phyloP scores from a whole-genome alignment of 2,329 filamentous ascomycete species.

The Aotearoamyces nothofagi region DNA sequence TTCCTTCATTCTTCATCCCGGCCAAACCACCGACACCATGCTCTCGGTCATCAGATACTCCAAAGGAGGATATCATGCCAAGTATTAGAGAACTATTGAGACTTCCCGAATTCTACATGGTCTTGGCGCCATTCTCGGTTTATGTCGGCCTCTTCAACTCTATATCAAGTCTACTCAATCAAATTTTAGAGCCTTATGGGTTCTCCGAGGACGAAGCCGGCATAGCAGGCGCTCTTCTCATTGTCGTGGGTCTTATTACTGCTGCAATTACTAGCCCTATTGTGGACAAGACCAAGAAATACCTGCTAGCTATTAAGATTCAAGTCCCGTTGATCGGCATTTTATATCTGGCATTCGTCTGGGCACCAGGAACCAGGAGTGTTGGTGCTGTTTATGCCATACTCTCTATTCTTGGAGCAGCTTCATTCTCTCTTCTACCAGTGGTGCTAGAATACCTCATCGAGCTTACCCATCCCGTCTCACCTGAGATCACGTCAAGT shows the following conservation, averaged over 20 bases:
- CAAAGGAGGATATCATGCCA: constrained; percentile 34
- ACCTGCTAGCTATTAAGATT: constrained; percentile 56
- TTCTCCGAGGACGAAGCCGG: constrained; percentile 75
- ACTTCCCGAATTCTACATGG: constrained; percentile 62
- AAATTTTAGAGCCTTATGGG: constrained; percentile 75
- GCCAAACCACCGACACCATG: constrained; percentile 62
- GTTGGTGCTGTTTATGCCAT: constrained; percentile 61
- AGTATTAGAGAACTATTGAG: constrained; percentile 37
- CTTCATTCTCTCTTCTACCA: constrained; percentile 68
- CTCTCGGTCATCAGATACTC: constrained; percentile 41
- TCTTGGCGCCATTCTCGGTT: constrained; percentile 65
- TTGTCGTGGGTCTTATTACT: constrained; percentile 69
- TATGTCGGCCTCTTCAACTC: constrained; percentile 94
- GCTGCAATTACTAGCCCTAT: constrained; percentile 68
- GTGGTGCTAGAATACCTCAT: constrained; percentile 76
- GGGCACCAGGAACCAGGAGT: constrained; percentile 46
- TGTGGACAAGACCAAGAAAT: constrained; percentile 72
- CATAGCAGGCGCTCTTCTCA: constrained; percentile 78
- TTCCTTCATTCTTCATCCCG: constrained; percentile 75
- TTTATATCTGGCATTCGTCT: constrained; percentile 67
- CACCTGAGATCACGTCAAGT: constrained; percentile 71
- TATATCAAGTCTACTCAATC: constrained; percentile 74
- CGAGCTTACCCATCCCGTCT: constrained; percentile 75
- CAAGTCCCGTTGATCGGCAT: constrained; percentile 59
- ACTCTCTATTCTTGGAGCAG: constrained; percentile 61